Conservation (phyloP, 2,329 filamentous ascomycete genomes). For the Venturia oleaginea region DNA sequence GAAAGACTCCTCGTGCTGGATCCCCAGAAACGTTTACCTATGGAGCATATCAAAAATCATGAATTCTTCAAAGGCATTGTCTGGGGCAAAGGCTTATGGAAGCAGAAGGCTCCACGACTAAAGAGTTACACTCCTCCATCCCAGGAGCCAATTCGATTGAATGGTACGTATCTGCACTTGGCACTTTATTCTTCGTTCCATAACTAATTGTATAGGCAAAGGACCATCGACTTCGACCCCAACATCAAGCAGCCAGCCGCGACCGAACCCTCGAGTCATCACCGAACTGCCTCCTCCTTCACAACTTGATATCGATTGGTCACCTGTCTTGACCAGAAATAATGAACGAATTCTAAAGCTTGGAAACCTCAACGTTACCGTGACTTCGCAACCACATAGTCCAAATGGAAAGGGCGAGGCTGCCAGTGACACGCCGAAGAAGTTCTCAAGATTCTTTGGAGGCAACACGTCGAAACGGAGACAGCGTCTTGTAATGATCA, state of each 20-base stretch:
- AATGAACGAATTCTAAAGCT: conserved; percentile 94
- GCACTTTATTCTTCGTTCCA: neutral
- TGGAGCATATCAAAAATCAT: conserved; percentile 96
- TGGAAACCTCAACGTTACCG: conserved; percentile 79
- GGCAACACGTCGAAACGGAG: conserved; percentile 86
- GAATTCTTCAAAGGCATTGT: conserved; percentile 83
- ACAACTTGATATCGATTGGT: conserved; percentile 97
- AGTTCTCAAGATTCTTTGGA: conserved; percentile 88
- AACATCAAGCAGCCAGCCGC: conserved; percentile 18
- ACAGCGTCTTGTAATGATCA: conserved; percentile 89
- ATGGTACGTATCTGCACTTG: conserved; percentile 27
- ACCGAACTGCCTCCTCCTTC: conserved; percentile 95
- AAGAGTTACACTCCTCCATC: conserved; percentile 72
- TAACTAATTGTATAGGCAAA: conserved; percentile 15
- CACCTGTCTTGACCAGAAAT: conserved; percentile 77
- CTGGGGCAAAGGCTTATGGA: conserved; percentile 83
- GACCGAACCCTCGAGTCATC: conserved; percentile 71
- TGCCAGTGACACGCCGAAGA: conserved; percentile 56
- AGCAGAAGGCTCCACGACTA: conserved; percentile 76
- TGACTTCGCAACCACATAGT: conserved; percentile 66
- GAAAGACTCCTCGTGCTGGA: conserved; percentile 87
- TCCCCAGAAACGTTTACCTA: conserved; percentile 70
- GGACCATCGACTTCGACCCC: conserved; percentile 13
- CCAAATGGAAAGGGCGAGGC: conserved; percentile 52
- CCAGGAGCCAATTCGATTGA: conserved; percentile 53